phyloP scores from a whole-genome alignment of 352 stramenopile genomes.

The Pythium sp. region DNA sequence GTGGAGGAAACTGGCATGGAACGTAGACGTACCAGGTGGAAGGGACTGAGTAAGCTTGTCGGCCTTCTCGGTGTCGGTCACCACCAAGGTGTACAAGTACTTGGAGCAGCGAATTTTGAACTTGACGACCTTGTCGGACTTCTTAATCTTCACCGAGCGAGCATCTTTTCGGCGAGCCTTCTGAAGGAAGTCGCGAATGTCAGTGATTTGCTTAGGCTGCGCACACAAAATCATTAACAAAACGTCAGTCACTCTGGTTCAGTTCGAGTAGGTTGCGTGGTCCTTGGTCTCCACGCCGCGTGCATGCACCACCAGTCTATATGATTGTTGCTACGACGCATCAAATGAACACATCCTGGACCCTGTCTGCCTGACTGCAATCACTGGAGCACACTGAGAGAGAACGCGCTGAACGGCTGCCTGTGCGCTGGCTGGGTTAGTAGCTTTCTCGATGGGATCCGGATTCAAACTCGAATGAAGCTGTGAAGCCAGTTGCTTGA shows the following conservation, averaged over 20 bases:
- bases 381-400: background rate
- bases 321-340: too few relatives aligned
- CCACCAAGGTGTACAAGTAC: conserved; percentile 99
- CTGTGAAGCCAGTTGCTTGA: background rate
- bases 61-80: conserved; percentile 98
- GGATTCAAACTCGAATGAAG: background rate
- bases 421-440: background rate
- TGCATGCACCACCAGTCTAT: background rate
- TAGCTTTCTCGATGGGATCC: background rate
- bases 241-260: background rate
- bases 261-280: background rate
- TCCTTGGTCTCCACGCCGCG: background rate
- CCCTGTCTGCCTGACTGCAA: background rate
- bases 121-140: conserved; percentile 96
- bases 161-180: conserved; percentile 97
- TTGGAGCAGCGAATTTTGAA: conserved; percentile 99
- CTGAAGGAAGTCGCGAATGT: conserved; percentile 99
- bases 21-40: conserved; percentile 84
- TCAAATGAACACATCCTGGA: conserved; percentile 1
- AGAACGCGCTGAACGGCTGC: background rate
- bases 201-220: conserved; percentile 98
- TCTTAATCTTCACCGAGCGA: conserved; percentile 99
- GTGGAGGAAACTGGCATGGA: too few relatives aligned
- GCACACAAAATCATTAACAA: conserved; percentile 4
- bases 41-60: conserved; percentile 99